phyloP scores from a whole-genome alignment of 345 rosid species.

The Lepidium aucheri region DNA sequence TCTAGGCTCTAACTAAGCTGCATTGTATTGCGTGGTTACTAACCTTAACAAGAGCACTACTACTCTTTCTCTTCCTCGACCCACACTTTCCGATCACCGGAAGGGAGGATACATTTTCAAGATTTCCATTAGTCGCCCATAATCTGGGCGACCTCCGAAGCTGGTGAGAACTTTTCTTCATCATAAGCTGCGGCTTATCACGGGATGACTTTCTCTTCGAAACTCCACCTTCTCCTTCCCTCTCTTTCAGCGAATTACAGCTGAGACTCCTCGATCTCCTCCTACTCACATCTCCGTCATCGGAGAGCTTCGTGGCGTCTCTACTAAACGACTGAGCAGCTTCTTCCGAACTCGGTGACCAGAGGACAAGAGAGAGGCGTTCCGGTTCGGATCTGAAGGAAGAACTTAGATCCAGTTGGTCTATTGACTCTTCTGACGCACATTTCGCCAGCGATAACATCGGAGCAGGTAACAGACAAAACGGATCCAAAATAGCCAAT shows the following conservation, averaged over 20 bases:
- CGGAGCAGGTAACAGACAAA: background rate
- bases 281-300: background rate
- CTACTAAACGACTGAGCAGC: background rate
- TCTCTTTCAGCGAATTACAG: background rate
- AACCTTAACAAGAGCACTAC: background rate
- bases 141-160: conserved; percentile 24
- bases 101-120: conserved; percentile 6
- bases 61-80: background rate
- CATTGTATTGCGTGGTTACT: background rate
- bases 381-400: conserved; percentile 9
- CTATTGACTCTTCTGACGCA: background rate
- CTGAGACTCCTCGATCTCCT: conserved; percentile 23
- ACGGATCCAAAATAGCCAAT: background rate
- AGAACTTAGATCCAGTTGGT: background rate
- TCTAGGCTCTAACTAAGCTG: background rate
- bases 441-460: conserved; percentile 21
- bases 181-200: background rate
- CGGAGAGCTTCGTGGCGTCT: background rate
- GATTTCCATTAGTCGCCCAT: background rate
- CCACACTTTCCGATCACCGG: background rate
- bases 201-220: background rate
- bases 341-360: background rate
- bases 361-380: conserved; percentile 13
- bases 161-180: background rate
- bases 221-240: background rate